phyloP scores from a whole-genome alignment of 768 basidiomycete genomes.

The Lactarius hatsudake region DNA sequence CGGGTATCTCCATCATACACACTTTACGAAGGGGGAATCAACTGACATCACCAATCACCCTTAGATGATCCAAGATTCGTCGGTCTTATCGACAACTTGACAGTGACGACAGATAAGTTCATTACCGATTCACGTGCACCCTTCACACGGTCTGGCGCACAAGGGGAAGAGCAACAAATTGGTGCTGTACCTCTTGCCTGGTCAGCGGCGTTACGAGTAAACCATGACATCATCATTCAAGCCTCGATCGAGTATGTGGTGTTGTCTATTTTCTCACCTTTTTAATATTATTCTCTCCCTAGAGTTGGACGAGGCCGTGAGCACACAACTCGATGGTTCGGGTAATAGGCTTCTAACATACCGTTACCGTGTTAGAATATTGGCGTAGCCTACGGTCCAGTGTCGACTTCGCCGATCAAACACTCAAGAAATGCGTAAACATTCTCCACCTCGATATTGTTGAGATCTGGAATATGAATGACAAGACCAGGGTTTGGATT shows the following conservation, averaged over 20 bases:
- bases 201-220: conserved; percentile 4
- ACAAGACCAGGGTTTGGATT: not conserved
- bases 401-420: not conserved
- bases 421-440: conserved; percentile 1
- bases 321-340: not conserved
- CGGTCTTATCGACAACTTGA: not conserved
- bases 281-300: not conserved
- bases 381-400: conserved; percentile 16
- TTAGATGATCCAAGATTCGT: not conserved
- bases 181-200: not conserved
- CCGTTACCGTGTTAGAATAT: not conserved
- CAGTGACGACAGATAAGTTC: not conserved
- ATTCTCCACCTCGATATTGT: conserved; percentile 8
- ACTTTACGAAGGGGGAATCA: not conserved
- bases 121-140: not conserved
- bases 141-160: not conserved
- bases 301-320: conserved; percentile 12
- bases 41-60: not conserved
- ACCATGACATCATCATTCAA: not conserved
- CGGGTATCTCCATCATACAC: not conserved
- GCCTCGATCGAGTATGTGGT: conserved; percentile 12
- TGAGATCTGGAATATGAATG: conserved; percentile 15
- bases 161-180: not conserved
- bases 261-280: not conserved
- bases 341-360: not conserved